phyloP scores from a whole-genome alignment of 2,329 filamentous ascomycete genomes.

The Claviceps africana region DNA sequence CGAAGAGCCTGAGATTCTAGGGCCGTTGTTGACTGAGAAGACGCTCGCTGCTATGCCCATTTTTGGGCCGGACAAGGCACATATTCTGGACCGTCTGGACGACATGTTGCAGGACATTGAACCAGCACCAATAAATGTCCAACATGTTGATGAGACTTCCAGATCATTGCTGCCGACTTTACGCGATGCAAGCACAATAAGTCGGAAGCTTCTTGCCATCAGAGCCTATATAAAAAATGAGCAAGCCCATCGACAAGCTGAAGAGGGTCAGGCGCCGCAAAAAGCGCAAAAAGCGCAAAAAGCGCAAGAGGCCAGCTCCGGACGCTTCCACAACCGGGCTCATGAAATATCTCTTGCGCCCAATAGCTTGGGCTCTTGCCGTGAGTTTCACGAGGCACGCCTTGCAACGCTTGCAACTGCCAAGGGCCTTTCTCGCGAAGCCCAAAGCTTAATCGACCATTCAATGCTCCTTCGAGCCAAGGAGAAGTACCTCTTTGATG shows the following conservation, averaged over 20 bases:
- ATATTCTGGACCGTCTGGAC: slow-evolving; percentile 28
- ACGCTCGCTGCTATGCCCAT: slow-evolving; percentile 39
- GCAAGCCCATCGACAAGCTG: slow-evolving; percentile 9
- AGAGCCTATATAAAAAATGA: slow-evolving; percentile 24
- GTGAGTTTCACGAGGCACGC: slow-evolving; percentile 43
- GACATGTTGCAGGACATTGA: slow-evolving; percentile 23
- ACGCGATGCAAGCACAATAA: slow-evolving; percentile 25
- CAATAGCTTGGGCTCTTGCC: slow-evolving; percentile 31
- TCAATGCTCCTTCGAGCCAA: slow-evolving; percentile 45
- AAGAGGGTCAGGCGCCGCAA: slow-evolving; percentile 13
- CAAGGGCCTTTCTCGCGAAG: slow-evolving; percentile 33
- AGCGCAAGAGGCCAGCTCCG: slow-evolving; percentile 7
- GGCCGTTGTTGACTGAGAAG: slow-evolving; percentile 39
- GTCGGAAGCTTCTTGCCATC: slow-evolving; percentile 35
- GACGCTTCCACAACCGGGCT: slow-evolving; percentile 17
- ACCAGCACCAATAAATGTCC: slow-evolving; percentile 19
- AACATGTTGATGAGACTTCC: slow-evolving; percentile 22
- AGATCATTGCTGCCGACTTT: slow-evolving; percentile 28
- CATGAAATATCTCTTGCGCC: slow-evolving; percentile 25
- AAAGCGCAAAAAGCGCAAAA: slow-evolving; percentile 9
- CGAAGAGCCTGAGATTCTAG: slow-evolving; percentile 38
- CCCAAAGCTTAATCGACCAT: slow-evolving; percentile 40
- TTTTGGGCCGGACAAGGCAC: slow-evolving; percentile 38
- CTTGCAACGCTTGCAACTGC: slow-evolving; percentile 30
- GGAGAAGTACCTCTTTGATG: slow-evolving; percentile 51